Base-by-base conservation (phyloP, 768 basidiomycete genomes). In the Boletus subcaerulescens region DNA sequence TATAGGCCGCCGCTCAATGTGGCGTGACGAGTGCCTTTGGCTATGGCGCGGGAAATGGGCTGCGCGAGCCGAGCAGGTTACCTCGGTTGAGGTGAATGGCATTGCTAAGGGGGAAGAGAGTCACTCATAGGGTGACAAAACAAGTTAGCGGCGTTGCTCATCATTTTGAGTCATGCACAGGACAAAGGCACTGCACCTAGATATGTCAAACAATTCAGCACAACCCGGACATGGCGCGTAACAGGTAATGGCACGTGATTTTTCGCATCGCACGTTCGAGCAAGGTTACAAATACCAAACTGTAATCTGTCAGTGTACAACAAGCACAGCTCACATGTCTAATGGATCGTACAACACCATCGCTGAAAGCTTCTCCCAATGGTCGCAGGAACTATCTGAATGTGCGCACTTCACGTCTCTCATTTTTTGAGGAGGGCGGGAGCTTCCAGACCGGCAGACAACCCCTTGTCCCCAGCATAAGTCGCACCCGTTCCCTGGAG, bases 381-480 rank as follows among this genome's bases (percentile, higher is more conserved):
- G 35, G 47, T 51, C 45, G n/a, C 17, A 32, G 24, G 45, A 54
- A 56, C 61, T 47, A 45, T 52, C 8, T 22, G 20, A 11, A 52
- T 33, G 22, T 11, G 26, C 42, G 36, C 17, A 15, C 48, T 68
- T 35, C 53, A 33, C 20, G 41, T 38, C 40, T 31, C 48, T 65
- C 77, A 85, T 76, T 88, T 87, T 79, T 83, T 80, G 67, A 82
- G 76, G 51, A 93, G 75, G 53, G 83, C 85, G 44, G 93, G 93
- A 48, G 85, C 67, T n/a, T 76, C 83, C 58, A 75, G 70, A 53
- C 94, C 94, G 55, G 81, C 82, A 58, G 93, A 89, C 61, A 96
- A 77, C 45, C 92, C 93, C 72, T 81, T 82, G 59, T 78, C 82
- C 50, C 87, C 91, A 47, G 92, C 93, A 66, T 80, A 97, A 59